Evolutionary conservation across 345 rosid species (phyloP).

Genomic region (Arabidopsis suecica): DNA sequence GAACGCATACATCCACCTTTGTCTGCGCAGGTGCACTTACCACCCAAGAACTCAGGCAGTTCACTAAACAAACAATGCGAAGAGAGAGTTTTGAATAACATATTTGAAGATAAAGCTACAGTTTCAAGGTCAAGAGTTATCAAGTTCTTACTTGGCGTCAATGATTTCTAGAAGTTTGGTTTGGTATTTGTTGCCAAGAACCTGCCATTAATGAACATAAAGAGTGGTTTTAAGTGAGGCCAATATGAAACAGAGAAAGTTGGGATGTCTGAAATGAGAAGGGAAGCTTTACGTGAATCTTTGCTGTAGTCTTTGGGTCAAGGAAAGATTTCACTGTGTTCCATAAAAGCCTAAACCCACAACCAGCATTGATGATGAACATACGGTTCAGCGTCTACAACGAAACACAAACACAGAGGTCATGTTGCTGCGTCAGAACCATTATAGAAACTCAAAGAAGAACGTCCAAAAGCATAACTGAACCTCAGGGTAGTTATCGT

Average conservation of each 20-base stretch:
- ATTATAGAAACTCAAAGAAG: constrained; percentile 14
- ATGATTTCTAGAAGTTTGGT: constrained; percentile 89
- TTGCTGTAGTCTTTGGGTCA: constrained; percentile 93
- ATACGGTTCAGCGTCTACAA: constrained; percentile 90
- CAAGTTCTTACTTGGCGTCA: constrained; percentile 66
- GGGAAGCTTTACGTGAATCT: constrained; percentile 73
- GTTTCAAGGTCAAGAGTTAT: constrained; percentile 24
- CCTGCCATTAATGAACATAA: constrained; percentile 49
- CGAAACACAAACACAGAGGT: constrained; percentile 6
- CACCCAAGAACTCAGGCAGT: constrained; percentile 89
- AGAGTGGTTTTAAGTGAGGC: background rate
- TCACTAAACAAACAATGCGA: constrained; percentile 54
- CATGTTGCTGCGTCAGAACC: constrained; percentile 19
- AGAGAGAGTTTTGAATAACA: constrained; percentile 3
- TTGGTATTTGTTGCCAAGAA: constrained; percentile 92
- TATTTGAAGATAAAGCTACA: constrained; percentile 9
- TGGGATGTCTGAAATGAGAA: background rate
- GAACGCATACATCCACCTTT: constrained; percentile 95
- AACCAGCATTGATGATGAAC: constrained; percentile 96
- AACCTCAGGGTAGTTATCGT: constrained; percentile 92
- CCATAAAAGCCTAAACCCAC: constrained; percentile 92
- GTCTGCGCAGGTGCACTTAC: constrained; percentile 76
- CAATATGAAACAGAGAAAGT: background rate
- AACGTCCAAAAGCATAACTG: background rate
- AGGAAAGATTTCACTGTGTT: constrained; percentile 79